phyloP scores from a whole-genome alignment of 441 rosid species.

The Macaranga tanarius region DNA sequence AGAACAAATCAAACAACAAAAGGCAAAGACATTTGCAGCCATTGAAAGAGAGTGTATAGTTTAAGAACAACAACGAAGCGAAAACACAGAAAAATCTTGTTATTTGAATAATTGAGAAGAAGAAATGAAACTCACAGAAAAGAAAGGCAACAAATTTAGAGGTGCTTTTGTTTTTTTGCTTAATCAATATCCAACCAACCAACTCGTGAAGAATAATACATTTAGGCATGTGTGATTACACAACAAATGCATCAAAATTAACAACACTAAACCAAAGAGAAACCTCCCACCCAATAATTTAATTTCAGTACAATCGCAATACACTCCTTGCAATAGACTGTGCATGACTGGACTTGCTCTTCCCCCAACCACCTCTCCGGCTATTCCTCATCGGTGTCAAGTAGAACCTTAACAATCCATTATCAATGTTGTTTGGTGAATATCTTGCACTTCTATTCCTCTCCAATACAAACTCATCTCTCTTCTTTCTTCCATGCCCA shows the following conservation, averaged over 20 bases:
- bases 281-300: conserved; percentile 27
- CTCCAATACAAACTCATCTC: conserved; percentile 71
- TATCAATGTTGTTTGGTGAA: conserved; percentile 73
- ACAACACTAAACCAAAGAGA: conserved; percentile 43
- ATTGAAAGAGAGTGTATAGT: not conserved
- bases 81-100: conserved; percentile 30
- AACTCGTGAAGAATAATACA: conserved; percentile 45
- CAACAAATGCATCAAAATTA: conserved; percentile 56
- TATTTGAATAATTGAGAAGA: conserved; percentile 44
- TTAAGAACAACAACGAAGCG: conserved; percentile 13
- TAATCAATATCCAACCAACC: conserved; percentile 45
- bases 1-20: conserved; percentile 7
- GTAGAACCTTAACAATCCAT: conserved; percentile 84
- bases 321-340: conserved; percentile 90
- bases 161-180: conserved; percentile 30
- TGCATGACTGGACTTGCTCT: conserved; percentile 66
- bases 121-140: conserved; percentile 35
- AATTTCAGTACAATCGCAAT: conserved; percentile 76
- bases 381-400: conserved; percentile 73
- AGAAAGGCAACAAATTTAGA: conserved; percentile 52
- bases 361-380: conserved; percentile 70
- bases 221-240: conserved; percentile 52
- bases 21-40: not conserved
- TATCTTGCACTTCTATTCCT: conserved; percentile 85
- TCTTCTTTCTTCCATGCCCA: conserved; percentile 56